Evolutionary conservation across 2,329 filamentous ascomycete species (phyloP).

Genomic region (Chalaropsis thielavioides): DNA sequence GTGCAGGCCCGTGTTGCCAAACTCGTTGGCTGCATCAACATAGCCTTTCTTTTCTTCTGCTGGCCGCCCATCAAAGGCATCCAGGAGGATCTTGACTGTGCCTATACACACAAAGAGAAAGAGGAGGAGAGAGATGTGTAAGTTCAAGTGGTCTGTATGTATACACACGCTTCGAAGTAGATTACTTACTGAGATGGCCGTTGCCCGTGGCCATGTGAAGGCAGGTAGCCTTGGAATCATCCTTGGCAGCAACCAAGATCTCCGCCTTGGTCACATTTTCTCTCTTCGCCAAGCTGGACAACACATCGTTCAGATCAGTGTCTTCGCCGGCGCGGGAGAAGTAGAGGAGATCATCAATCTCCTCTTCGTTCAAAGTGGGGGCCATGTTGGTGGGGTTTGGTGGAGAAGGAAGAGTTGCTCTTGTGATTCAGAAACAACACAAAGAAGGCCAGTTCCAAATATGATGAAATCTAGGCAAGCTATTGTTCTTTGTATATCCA

Average conservation of each 20-base stretch:
- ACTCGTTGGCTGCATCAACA: conserved; percentile 57
- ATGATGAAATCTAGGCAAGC: conserved; percentile 8
- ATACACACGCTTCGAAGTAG: background rate
- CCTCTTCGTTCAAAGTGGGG: conserved; percentile 52
- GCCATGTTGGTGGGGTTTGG: conserved; percentile 27
- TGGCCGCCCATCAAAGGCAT: conserved; percentile 29
- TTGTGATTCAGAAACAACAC: background rate
- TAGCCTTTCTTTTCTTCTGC: conserved; percentile 33
- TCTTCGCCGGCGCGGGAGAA: conserved; percentile 66
- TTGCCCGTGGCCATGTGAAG: conserved; percentile 91
- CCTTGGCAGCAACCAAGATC: conserved; percentile 55
- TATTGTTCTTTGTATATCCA: conserved; percentile 9
- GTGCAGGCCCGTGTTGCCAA: conserved; percentile 83
- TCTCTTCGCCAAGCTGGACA: conserved; percentile 46
- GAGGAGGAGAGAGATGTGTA: background rate
- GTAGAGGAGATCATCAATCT: conserved; percentile 86
- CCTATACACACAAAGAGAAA: conserved; percentile 23
- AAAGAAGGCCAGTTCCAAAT: background rate
- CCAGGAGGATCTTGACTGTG: conserved; percentile 31
- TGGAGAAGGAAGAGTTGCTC: conserved; percentile 11
- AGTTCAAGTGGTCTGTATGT: background rate
- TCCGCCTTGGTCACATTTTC: conserved; percentile 46
- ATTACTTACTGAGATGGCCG: conserved; percentile 55
- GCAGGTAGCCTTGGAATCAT: conserved; percentile 63
- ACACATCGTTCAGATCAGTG: conserved; percentile 45